Evolutionary conservation across 768 basidiomycete genomes (phyloP).

Genomic region (Naganishia vaughanmartiniae): DNA sequence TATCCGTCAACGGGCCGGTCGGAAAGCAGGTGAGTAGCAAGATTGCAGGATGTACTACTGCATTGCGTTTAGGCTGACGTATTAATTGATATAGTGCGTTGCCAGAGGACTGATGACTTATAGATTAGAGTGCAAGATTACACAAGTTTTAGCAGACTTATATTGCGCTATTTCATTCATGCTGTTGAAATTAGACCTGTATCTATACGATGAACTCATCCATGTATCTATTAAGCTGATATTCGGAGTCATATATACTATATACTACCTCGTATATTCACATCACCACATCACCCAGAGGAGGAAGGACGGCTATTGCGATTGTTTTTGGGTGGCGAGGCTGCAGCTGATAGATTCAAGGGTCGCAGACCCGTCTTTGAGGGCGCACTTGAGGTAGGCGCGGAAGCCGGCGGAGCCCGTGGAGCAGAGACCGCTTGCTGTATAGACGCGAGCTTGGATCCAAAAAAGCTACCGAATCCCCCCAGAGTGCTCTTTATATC

Average conservation of each 20-base stretch:
- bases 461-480: conserved; percentile 49
- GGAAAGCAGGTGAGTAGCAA: conserved; percentile 48
- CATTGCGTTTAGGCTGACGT: background rate
- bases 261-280: background rate
- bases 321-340: conserved; percentile 8
- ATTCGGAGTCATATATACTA: background rate
- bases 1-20: conserved; percentile 80
- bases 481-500: conserved; percentile 47
- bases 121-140: background rate
- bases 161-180: background rate
- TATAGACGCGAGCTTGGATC: conserved; percentile 40
- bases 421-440: conserved; percentile 28
- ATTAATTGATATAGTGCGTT: background rate
- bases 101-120: background rate
- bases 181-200: background rate
- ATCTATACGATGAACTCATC: background rate
- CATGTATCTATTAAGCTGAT: conserved; percentile 3
- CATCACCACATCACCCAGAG: background rate
- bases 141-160: background rate
- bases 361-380: conserved; percentile 17
- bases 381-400: background rate
- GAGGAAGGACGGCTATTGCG: background rate
- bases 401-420: background rate
- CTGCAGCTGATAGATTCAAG: conserved; percentile 18
- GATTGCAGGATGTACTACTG: background rate